Conservation (phyloP, 331 rosid species). For the Rhamnella rubrinervis region DNA sequence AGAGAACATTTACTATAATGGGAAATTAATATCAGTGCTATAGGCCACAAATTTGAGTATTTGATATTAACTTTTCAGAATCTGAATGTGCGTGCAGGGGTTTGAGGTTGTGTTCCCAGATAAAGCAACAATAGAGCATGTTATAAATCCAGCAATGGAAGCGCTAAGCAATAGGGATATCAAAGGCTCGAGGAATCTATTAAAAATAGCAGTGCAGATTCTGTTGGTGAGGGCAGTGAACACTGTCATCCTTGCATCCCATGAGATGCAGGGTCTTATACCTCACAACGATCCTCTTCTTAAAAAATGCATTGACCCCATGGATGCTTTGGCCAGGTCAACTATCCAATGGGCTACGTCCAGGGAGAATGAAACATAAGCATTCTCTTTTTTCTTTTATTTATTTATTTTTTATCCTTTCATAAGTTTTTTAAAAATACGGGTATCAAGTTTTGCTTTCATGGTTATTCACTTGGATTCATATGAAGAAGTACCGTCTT, state of each 20-base stretch:
- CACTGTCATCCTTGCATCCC: slow-evolving; percentile 64
- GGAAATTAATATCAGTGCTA: too few species aligned
- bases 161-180: slow-evolving; percentile 61
- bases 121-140: slow-evolving; percentile 64
- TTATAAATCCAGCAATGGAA: slow-evolving; percentile 60
- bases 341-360: slow-evolving; percentile 68
- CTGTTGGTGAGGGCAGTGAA: slow-evolving; percentile 67
- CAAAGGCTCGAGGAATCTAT: slow-evolving; percentile 68
- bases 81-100: slow-evolving; percentile 42
- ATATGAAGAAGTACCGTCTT: background rate
- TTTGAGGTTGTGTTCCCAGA: slow-evolving; percentile 74
- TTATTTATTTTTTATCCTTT: too few species aligned
- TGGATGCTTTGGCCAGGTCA: slow-evolving; percentile 80
- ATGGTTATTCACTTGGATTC: background rate
- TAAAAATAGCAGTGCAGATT: slow-evolving; percentile 67
- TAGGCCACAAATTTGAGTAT: too few species aligned
- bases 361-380: slow-evolving; percentile 16
- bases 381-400: background rate
- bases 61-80: background rate
- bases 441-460: background rate
- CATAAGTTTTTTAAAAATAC: too few species aligned
- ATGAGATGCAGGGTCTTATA: slow-evolving; percentile 63
- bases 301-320: slow-evolving; percentile 69
- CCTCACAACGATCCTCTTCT: slow-evolving; percentile 77
- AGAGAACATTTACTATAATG: too few species aligned